These are phyloP conservation scores for Neonectria punicea DNA, from an alignment of 2,329 filamentous ascomycete species.

Conservation along the genomic window DNA sequence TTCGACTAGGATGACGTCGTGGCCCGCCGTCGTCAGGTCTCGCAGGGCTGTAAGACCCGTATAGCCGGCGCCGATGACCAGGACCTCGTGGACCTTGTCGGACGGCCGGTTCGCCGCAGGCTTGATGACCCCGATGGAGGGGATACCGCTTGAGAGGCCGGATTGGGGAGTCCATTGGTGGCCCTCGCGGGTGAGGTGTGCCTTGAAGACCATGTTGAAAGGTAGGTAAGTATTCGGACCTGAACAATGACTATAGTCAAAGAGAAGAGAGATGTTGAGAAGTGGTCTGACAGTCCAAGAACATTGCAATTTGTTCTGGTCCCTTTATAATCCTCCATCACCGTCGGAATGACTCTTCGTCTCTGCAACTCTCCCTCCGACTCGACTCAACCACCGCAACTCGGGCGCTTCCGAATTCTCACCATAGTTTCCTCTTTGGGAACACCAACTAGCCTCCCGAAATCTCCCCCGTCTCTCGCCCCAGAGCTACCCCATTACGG, in stretches of 20 bases:
- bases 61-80: conserved; percentile 27
- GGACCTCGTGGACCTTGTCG: conserved; percentile 19
- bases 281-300: neutral
- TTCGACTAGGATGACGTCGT: conserved; percentile 57
- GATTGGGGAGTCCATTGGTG: conserved; percentile 23
- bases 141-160: conserved; percentile 21
- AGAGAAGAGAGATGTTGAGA: neutral
- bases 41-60: conserved; percentile 24
- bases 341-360: conserved; percentile 2
- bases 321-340: conserved; percentile 1
- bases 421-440: conserved; percentile 6
- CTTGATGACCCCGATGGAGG: conserved; percentile 19
- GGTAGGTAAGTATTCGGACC: too few species aligned
- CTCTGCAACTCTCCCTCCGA: conserved; percentile 2
- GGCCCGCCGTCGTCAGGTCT: conserved; percentile 36
- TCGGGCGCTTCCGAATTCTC: neutral
- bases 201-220: neutral
- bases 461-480: neutral
- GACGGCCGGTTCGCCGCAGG: conserved; percentile 17
- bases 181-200: conserved; percentile 18
- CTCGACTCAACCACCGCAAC: neutral
- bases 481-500: neutral
- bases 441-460: neutral
- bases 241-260: neutral
- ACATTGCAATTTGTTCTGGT: neutral